Evolutionary conservation across 2,329 filamentous ascomycete genomes (phyloP).

Genomic region (Byssochlamys sp.): DNA sequence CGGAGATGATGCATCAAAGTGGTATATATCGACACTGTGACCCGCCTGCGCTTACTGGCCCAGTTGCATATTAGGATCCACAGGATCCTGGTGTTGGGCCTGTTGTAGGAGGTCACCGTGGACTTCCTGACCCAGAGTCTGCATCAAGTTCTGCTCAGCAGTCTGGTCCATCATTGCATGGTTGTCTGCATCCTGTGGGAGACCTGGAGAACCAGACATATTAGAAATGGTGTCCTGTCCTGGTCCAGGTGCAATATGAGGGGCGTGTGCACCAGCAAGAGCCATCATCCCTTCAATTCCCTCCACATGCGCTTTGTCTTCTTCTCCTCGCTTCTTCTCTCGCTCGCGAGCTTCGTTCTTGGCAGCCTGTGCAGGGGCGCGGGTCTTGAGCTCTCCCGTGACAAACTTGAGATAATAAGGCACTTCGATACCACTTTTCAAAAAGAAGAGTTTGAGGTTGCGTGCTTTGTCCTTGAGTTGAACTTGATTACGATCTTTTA

Average conservation of each 20-base stretch:
- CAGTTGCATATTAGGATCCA: slow-evolving; percentile 29
- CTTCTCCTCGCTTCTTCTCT: slow-evolving; percentile 36
- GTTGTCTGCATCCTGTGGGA: slow-evolving; percentile 22
- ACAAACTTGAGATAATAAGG: slow-evolving; percentile 79
- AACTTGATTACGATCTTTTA: slow-evolving; percentile 82
- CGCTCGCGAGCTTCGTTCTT: slow-evolving; percentile 41
- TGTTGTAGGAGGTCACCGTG: slow-evolving; percentile 28
- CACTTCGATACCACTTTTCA: slow-evolving; percentile 85
- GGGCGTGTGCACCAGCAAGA: slow-evolving; percentile 33
- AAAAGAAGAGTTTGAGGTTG: slow-evolving; percentile 81
- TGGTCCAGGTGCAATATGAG: slow-evolving; percentile 18
- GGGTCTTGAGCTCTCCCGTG: slow-evolving; percentile 78
- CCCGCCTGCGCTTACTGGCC: slow-evolving; percentile 14
- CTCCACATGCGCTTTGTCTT: slow-evolving; percentile 40
- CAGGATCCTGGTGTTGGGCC: slow-evolving; percentile 21
- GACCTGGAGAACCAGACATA: slow-evolving; percentile 30
- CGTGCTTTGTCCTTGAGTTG: slow-evolving; percentile 87
- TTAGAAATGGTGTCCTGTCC: slow-evolving; percentile 19
- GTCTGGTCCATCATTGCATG: slow-evolving; percentile 30
- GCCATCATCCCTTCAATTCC: slow-evolving; percentile 41
- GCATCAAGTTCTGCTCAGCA: slow-evolving; percentile 35
- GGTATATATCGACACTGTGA: background rate
- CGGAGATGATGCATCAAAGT: background rate
- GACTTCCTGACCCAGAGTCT: slow-evolving; percentile 35
- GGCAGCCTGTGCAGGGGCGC: slow-evolving; percentile 57